Evolutionary conservation across 202 grass and related monocot genomes (phyloP).

Genomic region (Digitaria exilis): DNA sequence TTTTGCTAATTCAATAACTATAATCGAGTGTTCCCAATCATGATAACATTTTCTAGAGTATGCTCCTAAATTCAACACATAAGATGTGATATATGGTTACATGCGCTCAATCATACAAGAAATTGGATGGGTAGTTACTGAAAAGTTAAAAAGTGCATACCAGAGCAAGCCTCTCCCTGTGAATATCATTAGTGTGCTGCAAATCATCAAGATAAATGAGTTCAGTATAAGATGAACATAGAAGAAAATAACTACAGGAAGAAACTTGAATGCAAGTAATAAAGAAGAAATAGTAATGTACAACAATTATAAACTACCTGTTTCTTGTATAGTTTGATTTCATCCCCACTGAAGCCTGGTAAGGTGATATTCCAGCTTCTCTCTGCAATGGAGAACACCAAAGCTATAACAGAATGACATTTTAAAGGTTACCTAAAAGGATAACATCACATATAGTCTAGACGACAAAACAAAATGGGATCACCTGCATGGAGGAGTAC

Average conservation of each 20-base stretch:
- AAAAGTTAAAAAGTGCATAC: constrained; percentile 41
- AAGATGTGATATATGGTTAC: not conserved
- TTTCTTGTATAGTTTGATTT: constrained; percentile 95
- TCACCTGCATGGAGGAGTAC: constrained; percentile 96
- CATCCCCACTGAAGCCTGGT: constrained; percentile 92
- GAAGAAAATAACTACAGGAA: constrained; percentile 10
- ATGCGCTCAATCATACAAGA: not conserved
- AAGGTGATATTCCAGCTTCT: constrained; percentile 92
- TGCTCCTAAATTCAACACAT: constrained; percentile 9
- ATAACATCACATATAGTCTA: constrained; percentile 19
- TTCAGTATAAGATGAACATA: constrained; percentile 7
- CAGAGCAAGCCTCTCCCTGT: constrained; percentile 95
- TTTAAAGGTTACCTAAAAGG: not conserved
- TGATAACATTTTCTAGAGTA: constrained; percentile 15
- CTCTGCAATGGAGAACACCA: constrained; percentile 57
- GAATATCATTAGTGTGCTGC: constrained; percentile 94
- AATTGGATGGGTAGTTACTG: not conserved
- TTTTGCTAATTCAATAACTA: constrained; percentile 1
- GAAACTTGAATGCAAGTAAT: constrained; percentile 16
- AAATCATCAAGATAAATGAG: constrained; percentile 42
- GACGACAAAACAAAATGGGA: constrained; percentile 12
- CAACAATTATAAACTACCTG: constrained; percentile 53
- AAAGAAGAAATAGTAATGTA: constrained; percentile 23
- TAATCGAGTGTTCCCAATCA: not conserved
- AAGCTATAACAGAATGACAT: constrained; percentile 25